Conservation (phyloP, 2,329 filamentous ascomycete species). For the Amauroascus niger region DNA sequence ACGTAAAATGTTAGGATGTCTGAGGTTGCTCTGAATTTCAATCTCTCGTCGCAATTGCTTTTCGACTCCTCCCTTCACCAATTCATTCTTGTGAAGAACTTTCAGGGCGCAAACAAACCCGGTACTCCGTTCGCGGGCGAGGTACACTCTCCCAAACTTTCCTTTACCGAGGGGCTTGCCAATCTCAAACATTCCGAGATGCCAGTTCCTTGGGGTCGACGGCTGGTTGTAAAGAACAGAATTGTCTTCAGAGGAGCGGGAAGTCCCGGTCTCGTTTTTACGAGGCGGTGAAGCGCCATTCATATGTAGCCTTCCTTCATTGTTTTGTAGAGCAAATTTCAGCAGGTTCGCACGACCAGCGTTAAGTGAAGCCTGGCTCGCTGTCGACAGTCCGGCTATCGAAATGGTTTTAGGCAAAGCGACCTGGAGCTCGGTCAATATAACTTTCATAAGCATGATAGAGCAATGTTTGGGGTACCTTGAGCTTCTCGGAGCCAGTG, state of each 20-base stretch:
- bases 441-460: background rate
- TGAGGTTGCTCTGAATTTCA: constrained; percentile 78
- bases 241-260: constrained; percentile 42
- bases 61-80: constrained; percentile 71
- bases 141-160: constrained; percentile 78
- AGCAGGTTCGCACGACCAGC: constrained; percentile 68
- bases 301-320: constrained; percentile 26
- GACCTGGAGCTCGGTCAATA: background rate
- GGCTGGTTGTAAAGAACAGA: constrained; percentile 49
- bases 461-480: constrained; percentile 46
- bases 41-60: constrained; percentile 82
- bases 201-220: constrained; percentile 50
- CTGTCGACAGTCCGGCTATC: constrained; percentile 10
- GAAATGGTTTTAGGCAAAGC: constrained; percentile 3
- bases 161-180: constrained; percentile 76
- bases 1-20: constrained; percentile 75
- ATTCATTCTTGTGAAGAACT: constrained; percentile 73
- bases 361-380: constrained; percentile 36
- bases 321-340: constrained; percentile 73
- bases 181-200: constrained; percentile 91
- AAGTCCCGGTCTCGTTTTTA: constrained; percentile 45
- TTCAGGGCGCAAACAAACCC: constrained; percentile 82
- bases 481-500: constrained; percentile 58
- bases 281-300: constrained; percentile 59
- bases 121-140: constrained; percentile 66